Evolutionary conservation across 2,329 filamentous ascomycete species (phyloP).

Genomic region (Cladophialophora bantiana): DNA sequence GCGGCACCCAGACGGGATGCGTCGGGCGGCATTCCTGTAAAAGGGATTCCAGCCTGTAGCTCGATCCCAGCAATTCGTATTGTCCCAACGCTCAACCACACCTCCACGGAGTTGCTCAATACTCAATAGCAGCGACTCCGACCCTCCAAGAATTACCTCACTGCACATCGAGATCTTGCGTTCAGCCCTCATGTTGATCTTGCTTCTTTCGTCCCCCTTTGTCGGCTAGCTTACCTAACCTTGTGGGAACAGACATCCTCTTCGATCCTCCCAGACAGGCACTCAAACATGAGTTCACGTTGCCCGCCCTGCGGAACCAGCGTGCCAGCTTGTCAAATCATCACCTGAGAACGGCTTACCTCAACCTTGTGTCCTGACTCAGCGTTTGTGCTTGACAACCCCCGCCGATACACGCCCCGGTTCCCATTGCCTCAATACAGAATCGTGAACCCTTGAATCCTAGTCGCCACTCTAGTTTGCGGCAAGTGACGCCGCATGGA

Average conservation of each 20-base stretch:
- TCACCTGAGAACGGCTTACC: slow-evolving; percentile 6
- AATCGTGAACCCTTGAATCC: not conserved
- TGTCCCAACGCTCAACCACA: not conserved
- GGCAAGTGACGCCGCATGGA: not conserved
- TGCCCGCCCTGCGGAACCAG: not conserved
- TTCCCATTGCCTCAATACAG: not conserved
- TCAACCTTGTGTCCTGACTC: slow-evolving; percentile 2
- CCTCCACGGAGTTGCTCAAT: not conserved
- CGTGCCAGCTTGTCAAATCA: not conserved
- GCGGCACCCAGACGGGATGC: not conserved
- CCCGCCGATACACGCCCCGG: not conserved
- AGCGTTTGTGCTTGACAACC: not conserved
- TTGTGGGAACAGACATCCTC: not conserved
- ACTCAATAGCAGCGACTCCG: not conserved
- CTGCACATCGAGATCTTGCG: not conserved
- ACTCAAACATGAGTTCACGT: not conserved
- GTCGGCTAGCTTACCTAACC: not conserved
- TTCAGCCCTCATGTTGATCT: not conserved
- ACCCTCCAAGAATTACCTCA: not conserved
- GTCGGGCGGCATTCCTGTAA: not conserved
- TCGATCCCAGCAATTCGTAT: not conserved
- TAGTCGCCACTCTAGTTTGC: not conserved
- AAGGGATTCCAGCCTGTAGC: not conserved
- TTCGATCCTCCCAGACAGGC: not conserved
- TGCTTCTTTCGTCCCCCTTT: not conserved